Base-by-base conservation (phyloP, 139 green algal species). In the Chlorella sp. region DNA sequence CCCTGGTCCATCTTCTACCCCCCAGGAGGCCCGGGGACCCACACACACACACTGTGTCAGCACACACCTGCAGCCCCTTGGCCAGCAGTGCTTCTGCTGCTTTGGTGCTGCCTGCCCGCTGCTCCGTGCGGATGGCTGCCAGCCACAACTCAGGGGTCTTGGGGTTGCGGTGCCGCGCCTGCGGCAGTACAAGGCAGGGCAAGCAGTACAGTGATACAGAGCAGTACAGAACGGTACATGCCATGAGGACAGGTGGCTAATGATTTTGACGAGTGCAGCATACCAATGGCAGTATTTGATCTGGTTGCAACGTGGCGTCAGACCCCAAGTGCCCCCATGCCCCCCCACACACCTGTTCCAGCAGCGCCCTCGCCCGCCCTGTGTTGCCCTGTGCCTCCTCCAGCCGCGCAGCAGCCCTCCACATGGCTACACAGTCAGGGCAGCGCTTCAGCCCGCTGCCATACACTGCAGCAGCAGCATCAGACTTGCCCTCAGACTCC, bases 61-160 rank as follows among this genome's bases (percentile, higher is more conserved):
- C 42, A 10, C 42, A 23, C 55, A 89, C 85, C 85, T 94, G 87
- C 68, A 98, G 83, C 35, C 85, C 93, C 78, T 95, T 95, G 4
- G 95, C 94, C 74, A 99, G 85, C 29, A 92, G 66, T 1, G 78
- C 80, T 24, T 97, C 94, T 35, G 90, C 95, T 32, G 88, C 91
- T 70, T 92, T 92, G 17, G 74, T 74, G 71, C 90, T 89, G 35
- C 83, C 81, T 1, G 83, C 86, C 5, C 89, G 86, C 76, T 81
- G 79, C 90, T 99, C 95, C 17, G 84, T 92, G 32, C 92, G 84
- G 31, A 98, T 81, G 0, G 93, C 92, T 2, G 90, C 87, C 73
- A 98, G 86, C 95, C 95, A 99, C 51, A 99, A 81, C 69, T 88
- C 79, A 3, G 88, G 80, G 30, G 80, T 88, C 78, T 91, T 84